Evolutionary conservation across 768 basidiomycete genomes (phyloP), one percentile per base, ranked within the genome.

Genomic region (Lentinula edodes): DNA sequence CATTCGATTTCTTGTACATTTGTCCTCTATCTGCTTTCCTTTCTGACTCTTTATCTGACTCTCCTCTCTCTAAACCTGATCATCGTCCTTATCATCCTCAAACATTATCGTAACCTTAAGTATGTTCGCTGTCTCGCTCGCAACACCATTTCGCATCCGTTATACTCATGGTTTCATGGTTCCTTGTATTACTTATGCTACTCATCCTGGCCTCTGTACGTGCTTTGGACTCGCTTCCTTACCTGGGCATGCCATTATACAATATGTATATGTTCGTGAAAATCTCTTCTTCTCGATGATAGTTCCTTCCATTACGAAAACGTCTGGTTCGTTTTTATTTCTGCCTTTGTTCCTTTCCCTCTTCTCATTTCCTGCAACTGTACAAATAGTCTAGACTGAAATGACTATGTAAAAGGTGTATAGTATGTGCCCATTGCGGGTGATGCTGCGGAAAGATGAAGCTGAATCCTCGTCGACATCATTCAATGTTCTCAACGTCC

Each of bases 181-280:
- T 39, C 38, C 36, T 28, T 56, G 55, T 56, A 56, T 56, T 56
- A 56, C 41, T 56, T 56, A 56, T 56, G 55, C 55, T 56, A 56
- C 41, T 56, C 41, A 56, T 42, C 55, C 34, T 56, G 55, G 41
- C 55, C 39, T 20, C 55, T 56, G 55, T 45, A 41, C 53, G n/a
- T 55, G 53, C 39, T 55, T 42, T 56, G n/a, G 39, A 39, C 28
- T 28, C 20, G 20, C 16, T n/a, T 56, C 35, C 13, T 34, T n/a
- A 20, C 51, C 6, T 35, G 51, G 35, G 53, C 55, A 56, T 20
- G 55, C 32, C 55, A 56, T 56, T 52, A 52, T 34, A 34, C 41
- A 28, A 28, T 28, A 54, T 54, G 39, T 20, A 56, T 42, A 54
- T 56, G 39, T 56, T 56, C 13, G 38, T 13, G 18, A 38, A 36